Evolutionary conservation across 495 filamentous ascomycete species (phyloP).

Genomic region (Podospora conica): DNA sequence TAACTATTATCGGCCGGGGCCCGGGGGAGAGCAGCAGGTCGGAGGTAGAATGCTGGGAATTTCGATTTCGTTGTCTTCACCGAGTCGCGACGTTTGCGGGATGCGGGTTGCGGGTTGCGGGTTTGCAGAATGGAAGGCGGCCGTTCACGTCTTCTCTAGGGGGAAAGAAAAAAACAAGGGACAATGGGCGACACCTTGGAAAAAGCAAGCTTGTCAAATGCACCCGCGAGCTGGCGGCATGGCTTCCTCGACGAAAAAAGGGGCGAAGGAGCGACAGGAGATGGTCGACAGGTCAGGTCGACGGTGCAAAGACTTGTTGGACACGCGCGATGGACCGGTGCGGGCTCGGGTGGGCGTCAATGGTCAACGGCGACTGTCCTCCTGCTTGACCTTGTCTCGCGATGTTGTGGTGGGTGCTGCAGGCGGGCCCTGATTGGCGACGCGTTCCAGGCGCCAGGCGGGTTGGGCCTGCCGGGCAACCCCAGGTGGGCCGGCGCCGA

Average conservation of each 20-base stretch:
- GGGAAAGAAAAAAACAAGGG: conserved; percentile 7
- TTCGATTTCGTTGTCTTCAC: neutral
- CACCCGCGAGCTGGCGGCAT: conserved; percentile 10
- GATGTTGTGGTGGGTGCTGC: conserved; percentile 32
- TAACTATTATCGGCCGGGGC: conserved; percentile 19
- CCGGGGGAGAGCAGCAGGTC: conserved; percentile 3
- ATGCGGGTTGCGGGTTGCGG: neutral
- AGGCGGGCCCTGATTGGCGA: conserved; percentile 21
- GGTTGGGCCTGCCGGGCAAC: conserved; percentile 26
- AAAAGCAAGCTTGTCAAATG: conserved; percentile 5
- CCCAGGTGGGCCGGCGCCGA: conserved; percentile 10
- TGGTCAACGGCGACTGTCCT: conserved; percentile 5
- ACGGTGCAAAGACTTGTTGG: neutral
- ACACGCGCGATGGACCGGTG: conserved; percentile 7
- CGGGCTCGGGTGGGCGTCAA: conserved; percentile 14
- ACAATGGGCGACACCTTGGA: neutral
- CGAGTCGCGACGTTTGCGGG: conserved; percentile 9
- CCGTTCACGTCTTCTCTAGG: neutral
- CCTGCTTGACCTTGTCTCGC: conserved; percentile 18
- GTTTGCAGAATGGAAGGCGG: neutral
- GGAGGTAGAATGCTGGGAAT: neutral
- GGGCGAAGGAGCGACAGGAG: conserved; percentile 7
- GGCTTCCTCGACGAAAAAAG: conserved; percentile 10
- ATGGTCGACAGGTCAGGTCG: neutral
- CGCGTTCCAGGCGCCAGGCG: conserved; percentile 12